Base-by-base conservation (phyloP, 495 filamentous ascomycete species). In the Annulohypoxylon moriforme region DNA sequence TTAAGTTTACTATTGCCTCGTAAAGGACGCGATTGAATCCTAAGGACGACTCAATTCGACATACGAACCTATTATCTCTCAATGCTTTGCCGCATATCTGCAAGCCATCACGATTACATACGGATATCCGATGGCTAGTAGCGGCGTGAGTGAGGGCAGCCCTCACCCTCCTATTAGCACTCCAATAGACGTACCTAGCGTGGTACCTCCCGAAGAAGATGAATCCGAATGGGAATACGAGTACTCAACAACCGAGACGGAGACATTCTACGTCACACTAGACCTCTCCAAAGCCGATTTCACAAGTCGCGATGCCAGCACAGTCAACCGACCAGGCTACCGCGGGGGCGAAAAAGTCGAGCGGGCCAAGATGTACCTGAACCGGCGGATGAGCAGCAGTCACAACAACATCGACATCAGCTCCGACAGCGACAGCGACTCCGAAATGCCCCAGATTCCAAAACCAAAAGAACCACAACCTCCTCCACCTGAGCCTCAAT, bases 161-260 rank as follows among this genome's bases (percentile, higher is more conserved):
- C 42, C 68, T 66, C 66, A 60, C 40, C 22, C 58, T 33, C 55
- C 29, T 4, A 27, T 33, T 8, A 33, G 0, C 29, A 20, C 44
- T 38, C 33, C 53, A 9, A 16, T 24, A 55, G 42, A 10, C 31
- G 20, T 16, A 44, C 52, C 33, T 40, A 56, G 25, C 20, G 34
- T 14, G 1, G 24, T 60, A 34, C 65, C 60, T 2, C 4, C 20
- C 1, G 52, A 74, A 29, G 83, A 85, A 1, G 76, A 83, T 52
- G 80, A 82, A 24, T 81, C 84, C 14, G 86, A 86, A 53, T 88
- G 85, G 85, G 86, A 88, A 61, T 87, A 87, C 67, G 86, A 88
- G 52, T 88, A 88, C 68, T 88, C 86, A 0, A 73, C 79, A 7
- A 86, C 85, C 1, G 85, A 88, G 63, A 85, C 78, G n/a, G 86